Base-by-base conservation (phyloP, 2,329 filamentous ascomycete species). In the Microcyclospora pomicola region DNA sequence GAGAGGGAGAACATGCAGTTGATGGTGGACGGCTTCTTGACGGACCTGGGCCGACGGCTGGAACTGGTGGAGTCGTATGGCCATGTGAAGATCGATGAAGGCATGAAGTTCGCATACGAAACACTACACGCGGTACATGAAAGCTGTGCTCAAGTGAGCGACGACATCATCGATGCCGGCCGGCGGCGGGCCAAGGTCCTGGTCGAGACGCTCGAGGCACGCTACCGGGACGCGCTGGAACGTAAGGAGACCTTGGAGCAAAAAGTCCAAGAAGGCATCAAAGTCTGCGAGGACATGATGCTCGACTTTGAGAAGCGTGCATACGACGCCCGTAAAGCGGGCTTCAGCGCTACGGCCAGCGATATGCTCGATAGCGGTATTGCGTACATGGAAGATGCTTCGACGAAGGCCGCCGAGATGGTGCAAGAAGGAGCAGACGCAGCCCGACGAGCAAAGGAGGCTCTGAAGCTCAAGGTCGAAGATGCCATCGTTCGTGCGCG, bases 41-140 rank as follows among this genome's bases (percentile, higher is more conserved):
- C 79, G 30, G 86, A 96, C 57, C 71, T 98, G 32, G 87, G 92
- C 61, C 73, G 81, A 48, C 77, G 88, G 38, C 68, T 98, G 34
- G 86, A 92, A 53, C 82, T 85, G 59, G 72, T 96, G 34, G 91
- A 98, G 61, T 77, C 75, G 46, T 94, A 93, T 54, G 80, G 83
- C 46, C 84, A 92, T 54, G 64, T 86, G 42, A 80, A 80, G 44
- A 72, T 92, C 49, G 91, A 98, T 59, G 72, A 80, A 33, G 82
- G 84, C 53, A 77, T 96, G 39, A 79, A 82, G 32, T 76, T 83
- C 48, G 85, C 88, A 14, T 93, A 93, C 61, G 71, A 78, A 12
- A 93, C 87, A 0, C 68, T 98, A 2, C 80, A 88, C 53, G 78
- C 84, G 6, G 87, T 98, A 16, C 78, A 87, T 43, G 79, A 85